phyloP scores from a whole-genome alignment of 352 stramenopile species.

The Blastocystis sp. region DNA sequence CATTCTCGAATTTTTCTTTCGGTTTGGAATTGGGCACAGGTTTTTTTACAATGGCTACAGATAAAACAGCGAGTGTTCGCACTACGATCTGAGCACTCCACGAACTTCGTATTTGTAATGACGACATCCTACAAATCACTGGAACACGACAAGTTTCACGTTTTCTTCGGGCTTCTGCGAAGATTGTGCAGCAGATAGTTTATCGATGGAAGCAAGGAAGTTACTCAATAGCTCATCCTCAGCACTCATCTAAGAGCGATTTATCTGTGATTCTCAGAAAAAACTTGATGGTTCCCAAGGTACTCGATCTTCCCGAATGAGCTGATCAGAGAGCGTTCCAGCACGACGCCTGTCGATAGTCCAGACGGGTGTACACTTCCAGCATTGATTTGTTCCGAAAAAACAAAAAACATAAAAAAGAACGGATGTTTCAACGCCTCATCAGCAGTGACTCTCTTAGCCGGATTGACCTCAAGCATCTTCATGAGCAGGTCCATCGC shows the following conservation, averaged over 20 bases:
- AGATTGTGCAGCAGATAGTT: not conserved
- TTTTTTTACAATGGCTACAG: conserved; percentile 10
- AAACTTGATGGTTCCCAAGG: too few species aligned
- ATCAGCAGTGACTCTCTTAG: conserved; percentile 35
- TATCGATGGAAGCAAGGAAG: conserved; percentile 52
- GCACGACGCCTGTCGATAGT: too few species aligned
- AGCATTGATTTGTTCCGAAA: not conserved
- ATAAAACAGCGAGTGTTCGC: not conserved
- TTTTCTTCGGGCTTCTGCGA: not conserved
- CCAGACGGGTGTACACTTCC: too few species aligned
- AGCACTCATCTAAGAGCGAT: not conserved
- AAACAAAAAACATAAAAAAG: not conserved
- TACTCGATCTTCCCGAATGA: too few species aligned
- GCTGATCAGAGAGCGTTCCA: too few species aligned
- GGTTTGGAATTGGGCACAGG: not conserved
- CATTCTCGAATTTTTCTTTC: conserved; percentile 18
- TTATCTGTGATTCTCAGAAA: too few species aligned
- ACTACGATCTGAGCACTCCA: conserved; percentile 42
- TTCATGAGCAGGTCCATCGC: conserved; percentile 48
- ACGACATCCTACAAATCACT: conserved; percentile 2
- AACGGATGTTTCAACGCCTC: conserved; percentile 56
- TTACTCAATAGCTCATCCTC: conserved; percentile 47
- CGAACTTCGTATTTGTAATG: not conserved
- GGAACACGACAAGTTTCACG: not conserved
- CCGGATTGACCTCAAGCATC: conserved; percentile 49